Conservation (phyloP, 805 yeast species). For the Diddensiella caesifluorescens region DNA sequence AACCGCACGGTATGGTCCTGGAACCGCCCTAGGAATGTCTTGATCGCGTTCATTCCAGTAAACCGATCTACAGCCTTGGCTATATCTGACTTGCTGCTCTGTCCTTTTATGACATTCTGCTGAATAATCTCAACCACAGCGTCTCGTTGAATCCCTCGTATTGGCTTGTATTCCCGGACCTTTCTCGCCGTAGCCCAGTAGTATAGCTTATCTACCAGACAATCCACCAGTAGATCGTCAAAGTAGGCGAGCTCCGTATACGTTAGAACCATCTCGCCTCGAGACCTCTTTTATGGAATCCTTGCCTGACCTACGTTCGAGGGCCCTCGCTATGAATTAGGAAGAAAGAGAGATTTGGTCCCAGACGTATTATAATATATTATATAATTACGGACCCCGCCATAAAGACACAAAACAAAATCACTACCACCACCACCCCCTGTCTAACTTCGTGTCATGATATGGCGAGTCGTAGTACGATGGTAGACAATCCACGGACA, state of each 20-base stretch:
- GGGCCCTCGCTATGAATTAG: too few species aligned
- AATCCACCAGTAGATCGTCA: slow-evolving; percentile 29
- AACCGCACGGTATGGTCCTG: slow-evolving; percentile 19
- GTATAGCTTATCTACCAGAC: slow-evolving; percentile 25
- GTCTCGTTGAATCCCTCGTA: slow-evolving; percentile 22
- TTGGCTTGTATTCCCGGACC: slow-evolving; percentile 22
- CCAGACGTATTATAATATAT: too few species aligned
- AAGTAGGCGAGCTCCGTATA: slow-evolving; percentile 27
- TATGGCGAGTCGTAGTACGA: too few species aligned
- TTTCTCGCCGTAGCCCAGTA: slow-evolving; percentile 32
- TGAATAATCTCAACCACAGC: slow-evolving; percentile 15
- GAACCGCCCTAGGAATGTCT: slow-evolving; percentile 26
- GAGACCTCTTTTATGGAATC: too few species aligned
- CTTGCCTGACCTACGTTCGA: too few species aligned
- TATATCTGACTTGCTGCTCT: slow-evolving; percentile 3
- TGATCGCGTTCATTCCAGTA: slow-evolving; percentile 25
- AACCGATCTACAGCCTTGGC: slow-evolving; percentile 27
- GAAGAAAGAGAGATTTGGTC: too few species aligned
- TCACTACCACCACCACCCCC: too few species aligned
- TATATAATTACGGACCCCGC: too few species aligned
- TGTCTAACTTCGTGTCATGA: too few species aligned
- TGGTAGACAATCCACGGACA: not conserved
- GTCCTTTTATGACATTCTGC: slow-evolving; percentile 14
- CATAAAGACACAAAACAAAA: too few species aligned
- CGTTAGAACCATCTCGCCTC: slow-evolving; percentile 17